Percentiles rank a stretch among this genome's conserved stretches.
Evolutionary conservation across 2,329 filamentous ascomycete genomes (phyloP).

Genomic region (Plectosphaerella sp.): DNA sequence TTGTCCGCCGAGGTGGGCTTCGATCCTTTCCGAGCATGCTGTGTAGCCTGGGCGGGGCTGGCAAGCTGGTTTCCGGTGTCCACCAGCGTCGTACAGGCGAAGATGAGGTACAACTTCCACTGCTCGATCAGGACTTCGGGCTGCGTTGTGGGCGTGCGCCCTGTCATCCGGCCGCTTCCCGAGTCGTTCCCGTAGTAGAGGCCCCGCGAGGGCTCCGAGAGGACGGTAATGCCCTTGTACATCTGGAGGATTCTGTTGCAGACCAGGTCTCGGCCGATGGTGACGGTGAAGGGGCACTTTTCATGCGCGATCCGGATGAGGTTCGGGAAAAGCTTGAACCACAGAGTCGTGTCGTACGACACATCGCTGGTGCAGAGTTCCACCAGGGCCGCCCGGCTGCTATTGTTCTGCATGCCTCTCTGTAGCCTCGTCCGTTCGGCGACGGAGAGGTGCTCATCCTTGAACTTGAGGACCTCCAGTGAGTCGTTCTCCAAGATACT

Average conservation of each 20-base stretch:
- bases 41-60: conserved; percentile 50
- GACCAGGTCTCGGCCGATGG: conserved; percentile 84
- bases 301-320: conserved; percentile 87
- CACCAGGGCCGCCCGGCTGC: conserved; percentile 79
- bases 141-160: conserved; percentile 62
- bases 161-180: conserved; percentile 45
- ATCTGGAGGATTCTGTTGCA: conserved; percentile 91
- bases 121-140: conserved; percentile 91
- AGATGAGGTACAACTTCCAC: conserved; percentile 96
- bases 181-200: conserved; percentile 59
- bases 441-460: conserved; percentile 85
- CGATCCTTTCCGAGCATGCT: conserved; percentile 82
- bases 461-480: conserved; percentile 82
- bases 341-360: conserved; percentile 89
- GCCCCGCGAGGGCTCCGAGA: conserved; percentile 70
- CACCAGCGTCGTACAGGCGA: conserved; percentile 91
- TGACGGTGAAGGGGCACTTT: conserved; percentile 85
- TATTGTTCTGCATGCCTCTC: conserved; percentile 79
- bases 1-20: conserved; percentile 64
- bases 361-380: conserved; percentile 95
- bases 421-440: conserved; percentile 91
- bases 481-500: conserved; percentile 89
- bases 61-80: conserved; percentile 68
- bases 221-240: conserved; percentile 74
- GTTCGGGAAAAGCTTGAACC: conserved; percentile 98